These are phyloP conservation scores for Aspergillus aculeatinus DNA, from an alignment of 2,329 filamentous ascomycete species.

Conservation along the genomic window DNA sequence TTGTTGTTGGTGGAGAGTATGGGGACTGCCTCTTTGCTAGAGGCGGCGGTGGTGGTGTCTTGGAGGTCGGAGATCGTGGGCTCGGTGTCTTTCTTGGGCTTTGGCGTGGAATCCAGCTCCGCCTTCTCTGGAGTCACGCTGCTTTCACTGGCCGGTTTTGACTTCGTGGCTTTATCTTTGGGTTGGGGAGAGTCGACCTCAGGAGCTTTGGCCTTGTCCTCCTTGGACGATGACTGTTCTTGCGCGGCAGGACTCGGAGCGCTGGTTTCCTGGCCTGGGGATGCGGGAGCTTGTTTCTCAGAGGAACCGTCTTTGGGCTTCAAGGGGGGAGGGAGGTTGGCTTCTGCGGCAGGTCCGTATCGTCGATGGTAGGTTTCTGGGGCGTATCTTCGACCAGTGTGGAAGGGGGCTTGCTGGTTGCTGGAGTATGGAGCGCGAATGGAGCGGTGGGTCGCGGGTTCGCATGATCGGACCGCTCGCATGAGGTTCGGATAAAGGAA, in stretches of 20 bases:
- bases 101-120: constrained; percentile 24
- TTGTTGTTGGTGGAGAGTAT: constrained; percentile 1
- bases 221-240: constrained; percentile 16
- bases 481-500: constrained; percentile 70
- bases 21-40: constrained; percentile 4
- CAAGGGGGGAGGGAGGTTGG: constrained; percentile 39
- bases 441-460: constrained; percentile 44
- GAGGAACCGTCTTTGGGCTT: constrained; percentile 29
- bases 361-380: constrained; percentile 46
- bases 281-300: constrained; percentile 16
- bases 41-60: constrained; percentile 3
- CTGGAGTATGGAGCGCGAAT: constrained; percentile 37
- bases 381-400: constrained; percentile 34
- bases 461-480: constrained; percentile 54
- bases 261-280: constrained; percentile 4
- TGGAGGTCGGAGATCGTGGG: constrained; percentile 1
- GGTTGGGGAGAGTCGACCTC: constrained; percentile 13
- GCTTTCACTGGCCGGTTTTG: constrained; percentile 14
- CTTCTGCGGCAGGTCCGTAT: constrained; percentile 48
- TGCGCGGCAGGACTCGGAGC: constrained; percentile 9
- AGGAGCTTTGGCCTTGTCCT: constrained; percentile 11
- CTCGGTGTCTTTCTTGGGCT: not conserved
- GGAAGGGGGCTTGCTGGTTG: constrained; percentile 34
- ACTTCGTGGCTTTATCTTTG: constrained; percentile 13
- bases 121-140: constrained; percentile 16